Evolutionary conservation across 345 rosid species (phyloP).

Genomic region (Citropsis articulata): DNA sequence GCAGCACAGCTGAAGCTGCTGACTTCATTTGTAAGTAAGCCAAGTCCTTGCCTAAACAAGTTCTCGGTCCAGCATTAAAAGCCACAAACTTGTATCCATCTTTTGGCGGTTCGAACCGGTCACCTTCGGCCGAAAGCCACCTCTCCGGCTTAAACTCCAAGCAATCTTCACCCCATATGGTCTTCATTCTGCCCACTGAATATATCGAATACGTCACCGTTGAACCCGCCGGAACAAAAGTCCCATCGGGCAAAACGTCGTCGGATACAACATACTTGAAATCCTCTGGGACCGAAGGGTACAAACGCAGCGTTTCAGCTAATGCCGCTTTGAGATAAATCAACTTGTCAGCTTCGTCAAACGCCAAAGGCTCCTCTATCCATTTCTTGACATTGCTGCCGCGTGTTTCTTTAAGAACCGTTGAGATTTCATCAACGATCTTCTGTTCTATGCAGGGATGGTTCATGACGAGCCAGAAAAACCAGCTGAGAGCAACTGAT

Average conservation of each 20-base stretch:
- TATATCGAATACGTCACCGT: slow-evolving; percentile 87
- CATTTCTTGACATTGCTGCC: slow-evolving; percentile 56
- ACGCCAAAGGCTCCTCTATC: slow-evolving; percentile 65
- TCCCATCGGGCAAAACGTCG: slow-evolving; percentile 77
- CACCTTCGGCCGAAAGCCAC: slow-evolving; percentile 63
- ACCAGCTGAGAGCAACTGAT: slow-evolving; percentile 92
- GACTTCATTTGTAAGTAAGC: slow-evolving; percentile 94
- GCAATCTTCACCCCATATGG: slow-evolving; percentile 91
- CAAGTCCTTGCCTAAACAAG: slow-evolving; percentile 88
- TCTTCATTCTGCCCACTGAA: slow-evolving; percentile 83
- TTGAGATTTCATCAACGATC: slow-evolving; percentile 58
- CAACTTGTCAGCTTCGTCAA: slow-evolving; percentile 78
- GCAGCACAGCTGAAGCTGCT: slow-evolving; percentile 75
- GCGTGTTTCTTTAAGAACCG: slow-evolving; percentile 59
- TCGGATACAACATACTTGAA: slow-evolving; percentile 73
- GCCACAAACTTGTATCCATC: slow-evolving; percentile 86
- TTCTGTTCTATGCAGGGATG: slow-evolving; percentile 56
- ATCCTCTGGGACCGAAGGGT: slow-evolving; percentile 90
- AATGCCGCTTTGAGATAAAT: slow-evolving; percentile 81
- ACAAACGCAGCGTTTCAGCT: slow-evolving; percentile 82
- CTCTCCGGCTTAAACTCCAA: slow-evolving; percentile 76
- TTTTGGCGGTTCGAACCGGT: slow-evolving; percentile 61
- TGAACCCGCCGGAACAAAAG: slow-evolving; percentile 75
- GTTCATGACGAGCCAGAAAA: slow-evolving; percentile 89
- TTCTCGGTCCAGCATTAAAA: slow-evolving; percentile 91